Evolutionary conservation across 352 stramenopile genomes (phyloP), one percentile per base, ranked within the genome.

Genomic region (Phytophthora agathidicida): DNA sequence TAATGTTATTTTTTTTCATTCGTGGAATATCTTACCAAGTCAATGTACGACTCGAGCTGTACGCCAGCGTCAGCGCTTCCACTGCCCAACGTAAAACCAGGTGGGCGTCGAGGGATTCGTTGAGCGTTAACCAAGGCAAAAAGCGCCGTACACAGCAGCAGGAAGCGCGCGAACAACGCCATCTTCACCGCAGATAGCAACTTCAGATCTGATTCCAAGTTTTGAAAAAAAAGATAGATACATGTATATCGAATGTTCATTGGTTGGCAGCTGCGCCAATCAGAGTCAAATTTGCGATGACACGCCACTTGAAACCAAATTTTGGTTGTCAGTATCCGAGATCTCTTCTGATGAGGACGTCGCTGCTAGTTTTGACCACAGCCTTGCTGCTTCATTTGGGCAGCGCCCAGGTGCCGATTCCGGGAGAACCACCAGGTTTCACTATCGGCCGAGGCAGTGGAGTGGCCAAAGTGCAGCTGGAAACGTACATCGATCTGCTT

Each of bases 21-120:
- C 3, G 20, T n/a, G 42, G 24, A 41, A 48, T 50, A 37, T 54
- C 35, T 44, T 66, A 88, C 82, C 75, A 93, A 55, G 47, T 94
- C 83, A n/a, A 94, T 71, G 54, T 89, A 94, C 19, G 81, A 85
- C 69, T 94, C 86, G 32, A 94, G 77, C 60, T 94, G 86, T 26
- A 94, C 77, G 26, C 76, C 71, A 2, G 86, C 86, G 13, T 77
- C 56, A 5, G 80, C 74, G 10, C 32, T 67, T 5, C 86, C 82
- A 2, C 73, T 38, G 11, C 80, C 78, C 14, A 88, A 52, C 1
- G 77, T 86, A 46, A 93, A 93, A 0, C 86, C 86, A 17, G 80
- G 80, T 1, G 74, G 83, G 31, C 75, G 77, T 11, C 65, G 58
- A 11, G 81, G 86, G 47, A 93, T 82, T n/a, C 73, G 71, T 9